Base-by-base conservation (phyloP, 2,329 filamentous ascomycete genomes). In the Cordyceps militaris region DNA sequence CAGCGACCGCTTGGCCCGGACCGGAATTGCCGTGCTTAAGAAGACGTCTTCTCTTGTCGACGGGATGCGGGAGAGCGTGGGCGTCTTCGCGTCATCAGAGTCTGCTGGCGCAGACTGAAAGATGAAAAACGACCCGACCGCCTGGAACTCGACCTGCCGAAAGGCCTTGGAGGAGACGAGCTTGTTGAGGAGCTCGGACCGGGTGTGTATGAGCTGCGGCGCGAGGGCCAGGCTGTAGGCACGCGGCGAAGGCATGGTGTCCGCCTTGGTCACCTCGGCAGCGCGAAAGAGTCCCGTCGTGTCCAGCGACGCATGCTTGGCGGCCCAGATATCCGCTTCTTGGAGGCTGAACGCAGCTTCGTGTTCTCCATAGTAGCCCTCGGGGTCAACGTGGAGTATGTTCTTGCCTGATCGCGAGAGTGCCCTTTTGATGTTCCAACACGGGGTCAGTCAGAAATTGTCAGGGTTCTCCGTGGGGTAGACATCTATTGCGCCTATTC, bases 1-100 rank as follows among this genome's bases (percentile, higher is more conserved):
- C 66, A 97, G 73, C 10, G 83, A 82, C 56, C 93, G 85, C 75
- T 97, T 97, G 6, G 90, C 85, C 62, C 88, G 87, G 63, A 88
- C 80, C 47, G 90, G 84, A 58, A 97, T 88, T 24, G 79, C 79
- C 36, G 83, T 82, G 69, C 91, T 87, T 49, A 86, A 83, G 70
- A 97, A 97, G 46, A 97, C 84, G 73, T 97, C 93, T 74, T 99
- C 93, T 63, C 93, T 84, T 28, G 89, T 92, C 62, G 89, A 92
- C 0, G 94, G 93, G 52, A 97, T 88, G 58, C 88, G 87, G 53
- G 80, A 76, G 36, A 96, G 74, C 9, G 64, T 65, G 13, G 72
- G 65, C 42, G 64, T 66, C 38, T 67, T 50, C 46, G 46, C 28
- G 5, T 26, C 21, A 21, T 24, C 36, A 16, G 66, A 63, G 14